Conservation (phyloP, 305 asterid genomes). For the Plantago coronopus region DNA sequence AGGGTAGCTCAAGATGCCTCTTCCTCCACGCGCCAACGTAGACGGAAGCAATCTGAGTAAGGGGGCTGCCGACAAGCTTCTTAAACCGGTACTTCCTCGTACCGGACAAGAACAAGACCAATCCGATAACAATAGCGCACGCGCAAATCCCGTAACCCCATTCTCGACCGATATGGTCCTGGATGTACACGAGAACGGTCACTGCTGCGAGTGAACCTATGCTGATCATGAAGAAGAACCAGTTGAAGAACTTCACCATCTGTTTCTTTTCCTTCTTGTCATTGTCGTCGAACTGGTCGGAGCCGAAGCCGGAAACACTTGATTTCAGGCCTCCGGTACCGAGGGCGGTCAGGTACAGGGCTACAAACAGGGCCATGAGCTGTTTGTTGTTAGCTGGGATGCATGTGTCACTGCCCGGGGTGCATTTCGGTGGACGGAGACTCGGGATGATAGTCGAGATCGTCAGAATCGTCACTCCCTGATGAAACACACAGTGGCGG, state of each 20-base stretch:
- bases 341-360: conserved; percentile 64
- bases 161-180: conserved; percentile 66
- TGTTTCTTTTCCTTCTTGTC: conserved; percentile 45
- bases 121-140: conserved; percentile 54
- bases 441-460: conserved; percentile 64
- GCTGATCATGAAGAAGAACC: conserved; percentile 76
- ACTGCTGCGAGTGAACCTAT: conserved; percentile 43
- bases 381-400: conserved; percentile 50
- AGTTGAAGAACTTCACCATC: conserved; percentile 70
- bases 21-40: conserved; percentile 75
- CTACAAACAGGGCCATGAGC: conserved; percentile 42
- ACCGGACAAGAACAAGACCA: conserved; percentile 52
- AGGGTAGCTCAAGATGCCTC: conserved; percentile 49
- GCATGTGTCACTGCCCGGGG: conserved; percentile 36
- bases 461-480: conserved; percentile 75
- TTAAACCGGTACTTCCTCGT: conserved; percentile 70
- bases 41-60: conserved; percentile 78
- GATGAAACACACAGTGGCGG: background rate
- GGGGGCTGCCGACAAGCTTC: conserved; percentile 79
- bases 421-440: conserved; percentile 70
- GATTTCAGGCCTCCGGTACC: conserved; percentile 83
- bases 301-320: conserved; percentile 79
- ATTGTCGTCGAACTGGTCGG: conserved; percentile 74
- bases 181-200: conserved; percentile 64
- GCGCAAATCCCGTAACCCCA: conserved; percentile 91